Base-by-base conservation (phyloP, 805 yeast genomes). In the Kluyveromyces dobzhanskii region DNA sequence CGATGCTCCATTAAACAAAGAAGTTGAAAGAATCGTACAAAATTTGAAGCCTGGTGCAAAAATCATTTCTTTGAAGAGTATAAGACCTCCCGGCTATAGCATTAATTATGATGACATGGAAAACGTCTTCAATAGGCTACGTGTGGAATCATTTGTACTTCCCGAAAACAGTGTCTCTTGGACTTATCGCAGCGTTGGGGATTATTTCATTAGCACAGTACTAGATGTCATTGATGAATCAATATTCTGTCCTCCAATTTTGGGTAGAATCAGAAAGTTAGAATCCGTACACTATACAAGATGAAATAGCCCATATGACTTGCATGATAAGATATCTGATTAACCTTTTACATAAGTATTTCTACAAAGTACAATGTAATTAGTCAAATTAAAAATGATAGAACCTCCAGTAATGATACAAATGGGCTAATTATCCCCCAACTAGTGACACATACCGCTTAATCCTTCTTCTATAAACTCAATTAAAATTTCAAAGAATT, bases 131-230 rank as follows among this genome's bases (percentile, higher is more conserved):
- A 85, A 80, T 52, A 68, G 78, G 49, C 65, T 86, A 40, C 65
- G 65, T 30, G 86, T 85, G 4, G 75, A 75, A 40, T 75, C 73
- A 48, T 76, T 66, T 45, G 71, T 73, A 52, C 80, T 86, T 47
- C 78, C 74, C 13, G 72, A 74, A 39, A 76, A 78, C 40, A 75
- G 87, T 31, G 96, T 88, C 7, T 82, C 94, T 34, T 87, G 97
- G 97, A 86, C 95, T 0, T 68, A 66, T 44, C 78, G 80, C 4
- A 85, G 83, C 35, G 37, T 34, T 11, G 85, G 84, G 1, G 77
- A 75, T 8, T 87, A 84, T 59, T 88, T 74, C 57, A 75, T 88
- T 6, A 75, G 92, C 12, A 79, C 86, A 8, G 84, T 85, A 4
- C 65, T 70, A 21, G 62, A 61, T 2, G 51, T 53, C 4, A 59